Conservation (phyloP, 345 rosid species). For the Citrus trifoliata region DNA sequence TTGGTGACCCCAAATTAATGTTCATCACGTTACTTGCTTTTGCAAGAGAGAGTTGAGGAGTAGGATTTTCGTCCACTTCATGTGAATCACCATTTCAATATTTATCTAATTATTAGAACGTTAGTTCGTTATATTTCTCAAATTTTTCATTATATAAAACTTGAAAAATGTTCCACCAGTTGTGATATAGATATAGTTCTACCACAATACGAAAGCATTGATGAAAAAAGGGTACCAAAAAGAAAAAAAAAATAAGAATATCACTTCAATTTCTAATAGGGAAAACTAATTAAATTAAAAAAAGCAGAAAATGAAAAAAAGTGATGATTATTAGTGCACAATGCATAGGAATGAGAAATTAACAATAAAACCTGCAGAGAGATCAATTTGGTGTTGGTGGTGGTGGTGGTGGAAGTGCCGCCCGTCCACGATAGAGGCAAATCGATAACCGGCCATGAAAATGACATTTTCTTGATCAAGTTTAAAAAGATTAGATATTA, state of each 20-base stretch:
- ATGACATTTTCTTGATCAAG: neutral
- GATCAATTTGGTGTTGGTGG: neutral
- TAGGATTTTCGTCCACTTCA: neutral
- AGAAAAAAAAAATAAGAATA: no score
- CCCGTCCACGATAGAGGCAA: constrained; percentile 13
- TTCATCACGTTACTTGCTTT: neutral
- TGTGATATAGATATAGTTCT: no score
- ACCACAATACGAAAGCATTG: no score
- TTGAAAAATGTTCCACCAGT: no score
- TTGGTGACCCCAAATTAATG: neutral
- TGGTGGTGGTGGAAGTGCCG: constrained; percentile 20
- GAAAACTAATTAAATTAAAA: no score
- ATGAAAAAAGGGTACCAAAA: no score
- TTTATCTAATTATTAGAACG: no score
- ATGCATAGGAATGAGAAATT: neutral
- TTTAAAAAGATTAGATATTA: neutral
- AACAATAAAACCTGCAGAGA: neutral
- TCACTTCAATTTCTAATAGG: no score
- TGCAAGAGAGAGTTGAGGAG: neutral
- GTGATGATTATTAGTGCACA: no score
- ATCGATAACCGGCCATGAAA: constrained; percentile 17
- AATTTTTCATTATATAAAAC: no score
- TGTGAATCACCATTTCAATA: neutral
- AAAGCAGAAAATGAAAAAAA: neutral
- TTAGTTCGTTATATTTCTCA: no score